Evolutionary conservation across 257 asterid species (phyloP).

Genomic region (Ballota nigra): DNA sequence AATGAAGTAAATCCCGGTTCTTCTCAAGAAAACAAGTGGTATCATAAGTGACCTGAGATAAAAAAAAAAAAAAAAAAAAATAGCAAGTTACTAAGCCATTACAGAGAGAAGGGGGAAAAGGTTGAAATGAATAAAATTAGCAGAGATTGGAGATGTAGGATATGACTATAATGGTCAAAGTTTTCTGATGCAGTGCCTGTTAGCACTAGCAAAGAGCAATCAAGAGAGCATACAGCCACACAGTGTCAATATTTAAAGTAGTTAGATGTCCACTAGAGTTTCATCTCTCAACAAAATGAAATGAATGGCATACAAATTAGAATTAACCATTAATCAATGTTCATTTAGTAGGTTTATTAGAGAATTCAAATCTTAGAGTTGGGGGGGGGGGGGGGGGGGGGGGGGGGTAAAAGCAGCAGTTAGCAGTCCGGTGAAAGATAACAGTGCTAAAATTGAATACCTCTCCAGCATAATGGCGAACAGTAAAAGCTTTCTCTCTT

Average conservation of each 20-base stretch:
- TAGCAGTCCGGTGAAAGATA: slow-evolving; percentile 11
- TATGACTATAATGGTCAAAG: background rate
- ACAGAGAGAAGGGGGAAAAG: background rate
- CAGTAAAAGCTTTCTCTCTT: slow-evolving; percentile 79
- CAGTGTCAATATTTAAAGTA: background rate
- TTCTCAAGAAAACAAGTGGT: slow-evolving; percentile 94
- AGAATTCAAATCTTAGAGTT: background rate
- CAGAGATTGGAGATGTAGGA: background rate
- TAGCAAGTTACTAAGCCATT: slow-evolving; percentile 9
- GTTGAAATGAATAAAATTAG: background rate
- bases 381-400: background rate
- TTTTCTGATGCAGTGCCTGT: background rate
- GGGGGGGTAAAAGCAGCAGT: background rate
- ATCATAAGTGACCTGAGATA: slow-evolving; percentile 79
- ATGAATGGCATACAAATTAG: background rate
- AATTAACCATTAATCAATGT: slow-evolving; percentile 3
- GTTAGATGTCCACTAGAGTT: background rate
- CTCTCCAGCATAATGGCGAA: slow-evolving; percentile 98
- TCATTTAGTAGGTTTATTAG: background rate
- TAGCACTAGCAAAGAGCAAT: too few relatives aligned
- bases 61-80: background rate
- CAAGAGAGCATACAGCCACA: background rate
- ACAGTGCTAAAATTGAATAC: slow-evolving; percentile 35
- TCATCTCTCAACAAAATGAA: background rate
- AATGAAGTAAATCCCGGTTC: slow-evolving; percentile 88